Evolutionary conservation across 805 yeast genomes (phyloP), one percentile per base, ranked within the genome.

Genomic region (Myxozyma vanderwaltii): DNA sequence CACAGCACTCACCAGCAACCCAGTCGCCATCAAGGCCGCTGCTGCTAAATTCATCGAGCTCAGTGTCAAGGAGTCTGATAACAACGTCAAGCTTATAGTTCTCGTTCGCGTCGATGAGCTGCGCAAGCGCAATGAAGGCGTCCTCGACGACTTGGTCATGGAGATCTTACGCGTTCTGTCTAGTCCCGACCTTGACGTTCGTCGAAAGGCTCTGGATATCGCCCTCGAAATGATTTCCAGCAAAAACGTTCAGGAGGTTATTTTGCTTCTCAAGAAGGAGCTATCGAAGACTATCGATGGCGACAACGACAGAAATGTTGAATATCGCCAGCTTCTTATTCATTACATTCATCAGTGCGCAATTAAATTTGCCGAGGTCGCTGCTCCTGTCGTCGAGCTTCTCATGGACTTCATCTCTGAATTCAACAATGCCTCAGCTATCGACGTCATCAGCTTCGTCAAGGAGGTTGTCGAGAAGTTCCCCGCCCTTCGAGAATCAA

Each of bases 401-500:
- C 79, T 95, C 66, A 79, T 94, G 64, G 97, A 90, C 65, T 88
- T 91, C 67, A 81, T 94, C 68, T 84, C 88, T 59, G 97, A 91
- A 56, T 82, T 94, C 71, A 86, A 89, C 72, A 83, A 95, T 13
- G 74, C 84, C 51, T 89, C 96, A 4, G 97, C 98, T 7, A 81
- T 86, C 63, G 98, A 91, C 64, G 95, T 94, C 50, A 82, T 95
- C 55, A 74, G 86, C n/a, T 94, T 94, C 74, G 87, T 92, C 64
- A 92, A 94, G 73, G 97, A 92, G 74, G 96, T 91, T 46, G 88
- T 91, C 62, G 97, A 91, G 74, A 88, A 88, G 70, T 91, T 86
- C 79, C 96, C 97, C 36, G 84, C 84, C 57, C 79, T 89, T 67
- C 84, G 96, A 71, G 74, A 79, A 21, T 74, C 82, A 19, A 86